phyloP scores from a whole-genome alignment of 176 grass and related monocot genomes.

The Rhynchospora tenuis region DNA sequence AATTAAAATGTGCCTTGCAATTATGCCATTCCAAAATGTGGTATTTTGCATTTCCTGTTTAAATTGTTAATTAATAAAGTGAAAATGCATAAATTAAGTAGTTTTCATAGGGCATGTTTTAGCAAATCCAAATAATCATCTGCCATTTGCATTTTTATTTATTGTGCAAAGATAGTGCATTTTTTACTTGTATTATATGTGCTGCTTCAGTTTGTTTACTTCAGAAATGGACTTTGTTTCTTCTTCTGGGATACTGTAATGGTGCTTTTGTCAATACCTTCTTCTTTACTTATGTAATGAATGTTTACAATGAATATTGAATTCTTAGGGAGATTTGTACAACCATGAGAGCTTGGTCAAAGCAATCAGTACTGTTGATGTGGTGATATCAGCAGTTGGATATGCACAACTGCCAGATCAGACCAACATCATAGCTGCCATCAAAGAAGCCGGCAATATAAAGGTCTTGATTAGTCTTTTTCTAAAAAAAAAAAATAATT shows the following conservation, averaged over 20 bases:
- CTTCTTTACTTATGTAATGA: background rate
- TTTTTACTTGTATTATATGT: background rate
- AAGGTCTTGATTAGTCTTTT: constrained; percentile 28
- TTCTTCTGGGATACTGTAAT: background rate
- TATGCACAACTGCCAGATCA: constrained; percentile 45
- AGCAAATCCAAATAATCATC: background rate
- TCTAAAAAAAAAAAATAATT: too few relatives aligned
- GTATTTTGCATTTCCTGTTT: background rate
- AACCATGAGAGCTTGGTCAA: constrained; percentile 47
- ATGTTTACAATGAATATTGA: background rate
- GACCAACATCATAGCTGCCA: constrained; percentile 52
- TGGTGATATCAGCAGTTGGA: constrained; percentile 59
- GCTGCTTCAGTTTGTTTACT: background rate
- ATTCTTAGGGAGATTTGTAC: constrained; percentile 58
- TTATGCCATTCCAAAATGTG: background rate
- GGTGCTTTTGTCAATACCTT: background rate
- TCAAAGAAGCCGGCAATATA: constrained; percentile 52
- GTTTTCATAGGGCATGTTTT: background rate
- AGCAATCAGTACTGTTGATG: constrained; percentile 39
- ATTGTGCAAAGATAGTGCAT: background rate
- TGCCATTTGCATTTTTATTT: too few relatives aligned
- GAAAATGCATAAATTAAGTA: background rate
- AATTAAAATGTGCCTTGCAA: background rate
- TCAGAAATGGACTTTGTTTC: background rate
- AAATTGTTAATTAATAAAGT: background rate